Evolutionary conservation across 495 filamentous ascomycete genomes (phyloP).

Genomic region (Astrothelium subdiscretum): DNA sequence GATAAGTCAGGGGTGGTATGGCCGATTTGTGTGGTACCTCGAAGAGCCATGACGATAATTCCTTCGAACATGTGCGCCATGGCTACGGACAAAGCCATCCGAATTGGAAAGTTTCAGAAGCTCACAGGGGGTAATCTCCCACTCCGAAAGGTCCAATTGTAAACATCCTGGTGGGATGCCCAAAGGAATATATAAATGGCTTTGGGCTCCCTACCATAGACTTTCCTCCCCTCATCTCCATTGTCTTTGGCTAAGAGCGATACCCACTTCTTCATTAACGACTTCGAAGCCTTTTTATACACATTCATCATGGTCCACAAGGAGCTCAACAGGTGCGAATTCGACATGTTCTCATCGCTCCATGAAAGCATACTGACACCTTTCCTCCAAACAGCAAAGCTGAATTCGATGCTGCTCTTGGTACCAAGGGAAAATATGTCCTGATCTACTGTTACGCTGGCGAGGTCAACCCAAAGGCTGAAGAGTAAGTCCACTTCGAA

Average conservation of each 20-base stretch:
- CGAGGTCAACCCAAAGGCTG: slow-evolving; percentile 11
- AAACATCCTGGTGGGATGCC: no score
- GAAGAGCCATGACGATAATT: background rate
- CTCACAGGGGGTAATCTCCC: no score
- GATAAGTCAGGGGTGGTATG: background rate
- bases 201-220: no score
- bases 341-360: background rate
- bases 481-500: slow-evolving; percentile 13
- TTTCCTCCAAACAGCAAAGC: slow-evolving; percentile 9
- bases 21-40: background rate
- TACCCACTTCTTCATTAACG: no score
- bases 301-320: slow-evolving; percentile 9
- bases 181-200: no score
- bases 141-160: no score
- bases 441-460: slow-evolving; percentile 21
- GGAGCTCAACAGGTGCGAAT: slow-evolving; percentile 16
- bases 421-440: slow-evolving; percentile 19
- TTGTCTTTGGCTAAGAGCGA: no score
- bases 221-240: no score
- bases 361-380: background rate
- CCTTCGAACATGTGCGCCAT: background rate
- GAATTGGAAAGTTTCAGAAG: no score
- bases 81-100: no score
- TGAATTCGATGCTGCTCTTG: slow-evolving; percentile 19
- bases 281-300: no score